Evolutionary conservation across 345 rosid genomes (phyloP), one percentile per base, ranked within the genome.

Genomic region (Moringa oleifera): DNA sequence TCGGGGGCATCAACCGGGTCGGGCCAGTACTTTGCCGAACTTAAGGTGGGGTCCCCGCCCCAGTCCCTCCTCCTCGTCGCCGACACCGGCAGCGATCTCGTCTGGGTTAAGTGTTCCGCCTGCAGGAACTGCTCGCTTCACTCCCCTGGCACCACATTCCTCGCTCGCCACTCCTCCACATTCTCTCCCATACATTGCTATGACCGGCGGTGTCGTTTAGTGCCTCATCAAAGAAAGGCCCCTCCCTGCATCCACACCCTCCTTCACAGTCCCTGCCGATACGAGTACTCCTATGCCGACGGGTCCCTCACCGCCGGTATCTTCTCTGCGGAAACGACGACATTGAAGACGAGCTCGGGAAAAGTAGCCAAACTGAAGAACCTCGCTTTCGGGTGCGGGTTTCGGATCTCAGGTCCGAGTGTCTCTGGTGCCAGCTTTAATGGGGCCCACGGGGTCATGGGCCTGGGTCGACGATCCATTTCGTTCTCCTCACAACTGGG

Each of bases 391-490:
- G 98, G 96, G 56, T 89, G 96, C 77, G 93, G 89, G 67, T 92
- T 89, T 75, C 83, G 63, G 64, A 75, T 71, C 75, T 77, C 90
- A 33, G 95, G 95, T 68, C 94, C 82, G 1, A 80, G 88, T 47
- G 71, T 82, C 0, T 61, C 86, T n/a, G 91, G 97, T 22, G 21
- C 75, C 0, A 83, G 83, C 73, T 87, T 89, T 76, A 78, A 79
- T 18, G 95, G 89, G 20, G 87, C 95, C 58, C 82, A 87, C n/a
- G 98, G 95, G 10, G 95, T 92, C 0, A 77, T 92, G 86, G 98
- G 98, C 59, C 82, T 92, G 63, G 96, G 96, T 50, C 83, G 91
- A 8, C 90, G 92, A 17, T 80, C 87, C 55, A 89, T 85, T 59
- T 89, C 95, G 11, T 85, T 92, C 46, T 63, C 95, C 22, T 82